These are phyloP conservation scores for Nidula microcarpa DNA, from an alignment of 768 basidiomycete genomes.

Conservation along the genomic window DNA sequence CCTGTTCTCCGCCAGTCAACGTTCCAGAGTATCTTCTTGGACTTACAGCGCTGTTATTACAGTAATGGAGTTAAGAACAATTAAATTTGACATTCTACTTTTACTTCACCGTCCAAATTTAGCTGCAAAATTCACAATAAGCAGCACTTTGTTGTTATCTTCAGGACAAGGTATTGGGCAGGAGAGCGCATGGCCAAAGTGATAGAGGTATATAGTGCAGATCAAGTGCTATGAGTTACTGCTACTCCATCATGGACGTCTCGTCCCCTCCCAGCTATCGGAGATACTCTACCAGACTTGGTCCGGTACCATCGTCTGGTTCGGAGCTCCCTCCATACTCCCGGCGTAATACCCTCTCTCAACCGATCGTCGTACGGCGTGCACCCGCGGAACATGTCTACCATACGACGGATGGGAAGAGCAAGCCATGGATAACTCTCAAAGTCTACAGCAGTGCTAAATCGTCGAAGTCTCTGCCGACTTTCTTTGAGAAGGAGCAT, in stretches of 20 bases:
- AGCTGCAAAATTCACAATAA: not conserved
- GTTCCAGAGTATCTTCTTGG: no score
- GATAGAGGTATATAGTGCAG: no score
- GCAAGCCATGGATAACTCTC: constrained; percentile 40
- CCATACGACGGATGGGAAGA: constrained; percentile 35
- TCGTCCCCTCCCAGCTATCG: constrained; percentile 47
- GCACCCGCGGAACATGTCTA: constrained; percentile 49
- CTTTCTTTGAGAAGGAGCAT: constrained; percentile 52
- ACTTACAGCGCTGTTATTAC: no score
- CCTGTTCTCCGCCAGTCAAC: no score
- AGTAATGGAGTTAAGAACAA: no score
- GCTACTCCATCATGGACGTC: constrained; percentile 34
- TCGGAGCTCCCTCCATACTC: constrained; percentile 46
- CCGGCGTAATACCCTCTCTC: constrained; percentile 41
- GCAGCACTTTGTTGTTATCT: not conserved
- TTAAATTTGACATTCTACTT: not conserved
- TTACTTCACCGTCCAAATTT: not conserved
- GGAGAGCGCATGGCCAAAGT: not conserved
- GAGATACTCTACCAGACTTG: constrained; percentile 46
- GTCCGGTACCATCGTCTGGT: constrained; percentile 44
- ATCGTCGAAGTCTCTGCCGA: constrained; percentile 46
- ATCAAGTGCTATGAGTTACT: no score
- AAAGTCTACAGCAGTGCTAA: constrained; percentile 49
- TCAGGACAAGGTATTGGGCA: not conserved
- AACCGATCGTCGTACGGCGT: constrained; percentile 29